These are phyloP conservation scores for Eustoma russellianum DNA, from an alignment of 257 asterid genomes.

Conservation along the genomic window DNA sequence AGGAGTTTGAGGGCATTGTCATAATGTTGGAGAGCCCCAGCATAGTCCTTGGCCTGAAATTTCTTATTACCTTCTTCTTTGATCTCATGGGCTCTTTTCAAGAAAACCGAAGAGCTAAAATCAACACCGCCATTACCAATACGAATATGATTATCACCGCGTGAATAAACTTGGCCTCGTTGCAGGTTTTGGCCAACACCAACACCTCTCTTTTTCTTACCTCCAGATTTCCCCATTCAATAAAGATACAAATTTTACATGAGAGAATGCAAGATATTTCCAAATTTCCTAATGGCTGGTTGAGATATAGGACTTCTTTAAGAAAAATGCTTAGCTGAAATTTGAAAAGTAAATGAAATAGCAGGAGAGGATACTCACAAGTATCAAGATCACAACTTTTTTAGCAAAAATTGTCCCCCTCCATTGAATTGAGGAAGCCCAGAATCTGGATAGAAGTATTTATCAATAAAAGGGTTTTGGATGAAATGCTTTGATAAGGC, in stretches of 20 bases:
- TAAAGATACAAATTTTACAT: slow-evolving; percentile 22
- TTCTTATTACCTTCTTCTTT: slow-evolving; percentile 88
- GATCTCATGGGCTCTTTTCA: slow-evolving; percentile 81
- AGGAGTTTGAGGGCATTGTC: slow-evolving; percentile 72
- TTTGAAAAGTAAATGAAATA: slow-evolving; percentile 6
- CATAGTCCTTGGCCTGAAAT: slow-evolving; percentile 74
- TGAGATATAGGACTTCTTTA: not conserved
- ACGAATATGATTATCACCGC: slow-evolving; percentile 26
- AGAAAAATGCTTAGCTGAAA: not conserved
- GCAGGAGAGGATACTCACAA: slow-evolving; percentile 26
- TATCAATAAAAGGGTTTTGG: slow-evolving; percentile 3
- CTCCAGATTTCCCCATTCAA: slow-evolving; percentile 89
- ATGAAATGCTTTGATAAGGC: slow-evolving; percentile 4
- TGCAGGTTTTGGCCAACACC: slow-evolving; percentile 27
- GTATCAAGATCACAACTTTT: slow-evolving; percentile 9
- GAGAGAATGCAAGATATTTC: not conserved
- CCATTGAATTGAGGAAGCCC: slow-evolving; percentile 12
- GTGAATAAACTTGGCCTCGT: slow-evolving; percentile 26
- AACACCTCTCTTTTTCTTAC: slow-evolving; percentile 66
- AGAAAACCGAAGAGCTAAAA: slow-evolving; percentile 47
- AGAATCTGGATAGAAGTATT: slow-evolving; percentile 1
- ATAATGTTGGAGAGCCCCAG: slow-evolving; percentile 69
- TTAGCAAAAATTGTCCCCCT: not conserved
- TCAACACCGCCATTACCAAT: slow-evolving; percentile 55
- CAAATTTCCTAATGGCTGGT: not conserved